These are phyloP conservation scores for Aspergillus jensenii DNA, from an alignment of 2,329 filamentous ascomycete genomes.

Conservation along the genomic window DNA sequence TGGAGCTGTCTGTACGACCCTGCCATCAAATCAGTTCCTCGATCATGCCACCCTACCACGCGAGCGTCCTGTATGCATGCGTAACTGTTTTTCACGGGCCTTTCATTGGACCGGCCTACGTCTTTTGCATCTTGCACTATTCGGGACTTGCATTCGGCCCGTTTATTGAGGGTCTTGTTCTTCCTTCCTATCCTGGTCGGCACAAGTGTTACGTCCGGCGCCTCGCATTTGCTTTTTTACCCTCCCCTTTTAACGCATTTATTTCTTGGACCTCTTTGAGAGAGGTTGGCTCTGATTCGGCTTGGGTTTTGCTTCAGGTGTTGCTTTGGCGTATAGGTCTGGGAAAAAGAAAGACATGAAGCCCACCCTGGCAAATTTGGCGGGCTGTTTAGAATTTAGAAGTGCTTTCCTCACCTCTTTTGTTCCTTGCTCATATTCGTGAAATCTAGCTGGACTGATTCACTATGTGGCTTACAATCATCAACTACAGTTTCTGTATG, in stretches of 20 bases:
- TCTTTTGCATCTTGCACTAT: slow-evolving; percentile 4
- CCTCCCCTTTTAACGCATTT: background rate
- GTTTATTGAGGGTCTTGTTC: background rate
- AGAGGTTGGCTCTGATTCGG: background rate
- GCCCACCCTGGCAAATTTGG: slow-evolving; percentile 2
- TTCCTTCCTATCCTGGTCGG: background rate
- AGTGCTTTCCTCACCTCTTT: background rate
- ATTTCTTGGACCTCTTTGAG: background rate
- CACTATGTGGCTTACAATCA: background rate
- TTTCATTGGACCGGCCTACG: background rate
- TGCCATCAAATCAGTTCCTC: background rate
- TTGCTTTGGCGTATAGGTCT: slow-evolving; percentile 1
- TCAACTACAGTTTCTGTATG: background rate
- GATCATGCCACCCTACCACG: slow-evolving; percentile 1
- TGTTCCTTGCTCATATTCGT: background rate
- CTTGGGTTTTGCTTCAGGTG: slow-evolving; percentile 3
- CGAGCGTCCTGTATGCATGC: background rate
- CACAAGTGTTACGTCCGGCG: background rate
- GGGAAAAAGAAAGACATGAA: slow-evolving; percentile 6
- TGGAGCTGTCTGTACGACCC: slow-evolving; percentile 1
- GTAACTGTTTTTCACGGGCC: background rate
- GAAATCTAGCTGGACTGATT: slow-evolving; percentile 3
- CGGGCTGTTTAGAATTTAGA: slow-evolving; percentile 7
- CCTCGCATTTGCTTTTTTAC: background rate
- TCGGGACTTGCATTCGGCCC: slow-evolving; percentile 2